Percentiles rank a stretch among this genome's conserved stretches.
phyloP scores from a whole-genome alignment of 2,329 filamentous ascomycete genomes.

The Curvularia sp. region DNA sequence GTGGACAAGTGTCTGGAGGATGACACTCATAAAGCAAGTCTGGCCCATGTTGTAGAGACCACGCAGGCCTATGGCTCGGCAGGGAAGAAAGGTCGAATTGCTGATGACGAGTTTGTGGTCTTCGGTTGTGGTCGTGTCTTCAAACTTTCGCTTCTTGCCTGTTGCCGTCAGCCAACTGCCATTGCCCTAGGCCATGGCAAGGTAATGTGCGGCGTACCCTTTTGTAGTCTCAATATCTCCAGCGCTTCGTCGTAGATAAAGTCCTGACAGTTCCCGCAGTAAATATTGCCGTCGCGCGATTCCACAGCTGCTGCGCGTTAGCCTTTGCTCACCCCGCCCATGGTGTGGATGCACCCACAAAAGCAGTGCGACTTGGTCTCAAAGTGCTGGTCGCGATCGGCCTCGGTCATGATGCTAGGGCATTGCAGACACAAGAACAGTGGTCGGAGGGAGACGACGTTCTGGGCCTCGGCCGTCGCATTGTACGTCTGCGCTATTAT shows the following conservation, averaged over 20 bases:
- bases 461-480: conserved; percentile 58
- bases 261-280: conserved; percentile 82
- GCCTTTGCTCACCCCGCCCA: conserved; percentile 9
- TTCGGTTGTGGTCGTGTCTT: conserved; percentile 68
- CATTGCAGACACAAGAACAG: conserved; percentile 71
- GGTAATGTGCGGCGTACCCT: conserved; percentile 60
- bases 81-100: conserved; percentile 81
- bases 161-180: conserved; percentile 33
- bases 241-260: conserved; percentile 83
- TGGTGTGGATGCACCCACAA: conserved; percentile 60
- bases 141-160: conserved; percentile 75
- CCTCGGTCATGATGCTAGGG: conserved; percentile 69
- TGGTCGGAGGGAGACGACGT: conserved; percentile 59
- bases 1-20: conserved; percentile 90
- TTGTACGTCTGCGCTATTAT: conserved; percentile 70
- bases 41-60: conserved; percentile 98
- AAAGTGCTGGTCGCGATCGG: conserved; percentile 71
- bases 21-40: conserved; percentile 97
- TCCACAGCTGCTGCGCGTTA: conserved; percentile 69
- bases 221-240: conserved; percentile 75
- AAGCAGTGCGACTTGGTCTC: conserved; percentile 74
- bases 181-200: not conserved
- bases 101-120: conserved; percentile 77
- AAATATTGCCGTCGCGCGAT: conserved; percentile 75
- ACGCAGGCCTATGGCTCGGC: conserved; percentile 83